A percentile compares a stretch with the other conserved stretches of the same genome.
Evolutionary conservation across 225 moss, liverwort and hornwort species (phyloP).

Genomic region (Lunularia cruciata): DNA sequence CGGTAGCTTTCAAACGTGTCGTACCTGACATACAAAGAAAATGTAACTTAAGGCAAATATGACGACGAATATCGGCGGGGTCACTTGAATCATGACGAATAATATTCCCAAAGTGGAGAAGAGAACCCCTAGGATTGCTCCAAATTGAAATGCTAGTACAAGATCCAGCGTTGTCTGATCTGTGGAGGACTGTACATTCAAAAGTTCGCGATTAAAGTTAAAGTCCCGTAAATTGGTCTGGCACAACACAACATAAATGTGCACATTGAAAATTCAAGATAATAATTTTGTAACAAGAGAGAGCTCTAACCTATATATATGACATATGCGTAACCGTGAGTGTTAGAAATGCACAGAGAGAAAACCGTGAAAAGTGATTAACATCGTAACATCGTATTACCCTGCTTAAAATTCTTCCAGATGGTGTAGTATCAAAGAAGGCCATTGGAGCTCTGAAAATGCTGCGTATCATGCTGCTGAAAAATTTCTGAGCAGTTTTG

Average conservation of each 20-base stretch:
- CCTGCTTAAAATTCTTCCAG: conserved; percentile 54
- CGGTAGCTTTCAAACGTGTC: background rate
- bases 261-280: too few species aligned
- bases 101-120: conserved; percentile 45
- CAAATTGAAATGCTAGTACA: conserved; percentile 41
- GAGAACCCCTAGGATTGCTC: conserved; percentile 41
- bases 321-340: too few species aligned
- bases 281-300: too few species aligned
- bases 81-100: conserved; percentile 45
- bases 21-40: conserved; percentile 47
- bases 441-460: conserved; percentile 57
- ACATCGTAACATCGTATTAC: too few species aligned
- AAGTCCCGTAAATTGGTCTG: background rate
- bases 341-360: too few species aligned
- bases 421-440: conserved; percentile 54
- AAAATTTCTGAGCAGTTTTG: conserved; percentile 42
- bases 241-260: background rate
- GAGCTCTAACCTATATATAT: too few species aligned
- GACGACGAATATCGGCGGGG: conserved; percentile 42
- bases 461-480: conserved; percentile 42
- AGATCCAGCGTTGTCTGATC: conserved; percentile 49
- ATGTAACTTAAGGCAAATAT: conserved; percentile 32
- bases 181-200: conserved; percentile 41
- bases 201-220: background rate
- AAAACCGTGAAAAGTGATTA: too few species aligned